Base-by-base conservation (phyloP, 352 stramenopile genomes). In the Blastocystis sp. region DNA sequence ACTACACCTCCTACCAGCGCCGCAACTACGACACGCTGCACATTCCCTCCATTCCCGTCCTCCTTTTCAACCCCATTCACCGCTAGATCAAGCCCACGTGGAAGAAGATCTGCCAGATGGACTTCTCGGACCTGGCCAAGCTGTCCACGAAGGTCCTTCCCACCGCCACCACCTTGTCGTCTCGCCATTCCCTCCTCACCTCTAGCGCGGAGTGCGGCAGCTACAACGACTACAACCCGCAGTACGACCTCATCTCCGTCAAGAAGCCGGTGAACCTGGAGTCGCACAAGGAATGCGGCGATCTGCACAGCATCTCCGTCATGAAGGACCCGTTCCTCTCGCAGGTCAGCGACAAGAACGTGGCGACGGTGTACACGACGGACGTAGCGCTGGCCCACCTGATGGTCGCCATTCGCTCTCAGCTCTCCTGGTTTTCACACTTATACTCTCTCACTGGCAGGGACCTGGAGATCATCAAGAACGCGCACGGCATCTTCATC, bases 381-480 rank as follows among this genome's bases (percentile, higher is more conserved):
- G 96, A 98, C 91, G 93, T 95, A 57, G 98, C 98, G 87, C 89
- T 98, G 77, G 90, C 95, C 64, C 95, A 98, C 90, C 92, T 98
- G 28, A 98, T 98, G 95, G 93, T 94, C 19, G 97, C 92, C 89
- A 94, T 94, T 24, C 93, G 96, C 62, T 97, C 94, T 14, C 94
- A 98, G 2, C 97, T 98, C 91, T 94, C 95, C 38, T 98, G 96
- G 96, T 95, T 98, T 90, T 94, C 98, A 90, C 92, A 64, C n/a
- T n/a, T n/a, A n/a, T n/a, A n/a, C n/a, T 64, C n/a, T 64, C 19
- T 64, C n/a, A 19, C n/a, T 64, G 19, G n/a, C n/a, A 81, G 52
- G 71, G 71, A 81, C n/a, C 2, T 81, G 54, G 60, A 69, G 42
- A 40, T 81, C n/a, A 48, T 64, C 34, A 81, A 81, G 71, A 52